Percentiles rank a stretch among this genome's conserved stretches.
These are phyloP conservation scores for Penicillium roqueforti DNA, from an alignment of 495 filamentous ascomycete genomes.

Conservation along the genomic window DNA sequence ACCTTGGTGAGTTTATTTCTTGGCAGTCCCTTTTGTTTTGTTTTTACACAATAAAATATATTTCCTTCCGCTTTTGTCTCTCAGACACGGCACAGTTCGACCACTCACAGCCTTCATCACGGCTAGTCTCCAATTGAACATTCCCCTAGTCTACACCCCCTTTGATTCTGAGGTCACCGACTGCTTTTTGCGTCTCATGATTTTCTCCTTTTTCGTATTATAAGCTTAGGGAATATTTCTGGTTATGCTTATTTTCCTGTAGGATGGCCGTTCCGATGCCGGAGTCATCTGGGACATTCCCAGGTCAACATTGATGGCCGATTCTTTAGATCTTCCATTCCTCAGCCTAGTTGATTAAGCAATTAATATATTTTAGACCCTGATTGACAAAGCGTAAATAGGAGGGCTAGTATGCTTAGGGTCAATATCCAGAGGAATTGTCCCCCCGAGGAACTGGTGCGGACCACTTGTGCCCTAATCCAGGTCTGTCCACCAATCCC, in stretches of 20 bases:
- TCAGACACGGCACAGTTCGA: constrained; percentile 29
- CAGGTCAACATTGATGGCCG: constrained; percentile 9
- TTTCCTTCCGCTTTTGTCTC: neutral
- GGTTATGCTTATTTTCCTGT: neutral
- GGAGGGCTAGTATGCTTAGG: neutral
- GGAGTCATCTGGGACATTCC: constrained; percentile 25
- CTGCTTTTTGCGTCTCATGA: constrained; percentile 27
- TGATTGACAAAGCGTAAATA: constrained; percentile 8
- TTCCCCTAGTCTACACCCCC: constrained; percentile 17
- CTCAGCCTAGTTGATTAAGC: constrained; percentile 15
- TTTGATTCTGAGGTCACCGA: constrained; percentile 18
- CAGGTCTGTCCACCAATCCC: constrained; percentile 10
- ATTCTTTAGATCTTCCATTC: constrained; percentile 29
- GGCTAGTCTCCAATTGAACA: constrained; percentile 19
- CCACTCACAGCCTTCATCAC: constrained; percentile 13
- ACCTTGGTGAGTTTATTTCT: constrained; percentile 38
- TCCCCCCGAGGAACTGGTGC: constrained; percentile 40
- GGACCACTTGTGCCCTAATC: constrained; percentile 29
- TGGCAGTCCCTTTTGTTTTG: constrained; percentile 27
- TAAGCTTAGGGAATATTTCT: neutral
- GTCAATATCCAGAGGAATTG: neutral
- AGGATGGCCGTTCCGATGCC: constrained; percentile 22
- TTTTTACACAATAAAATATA: neutral
- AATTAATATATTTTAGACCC: constrained; percentile 12
- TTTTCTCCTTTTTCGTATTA: constrained; percentile 4